These are phyloP conservation scores for Nissolia schottii DNA, from an alignment of 306 rosid species.

Conservation along the genomic window DNA sequence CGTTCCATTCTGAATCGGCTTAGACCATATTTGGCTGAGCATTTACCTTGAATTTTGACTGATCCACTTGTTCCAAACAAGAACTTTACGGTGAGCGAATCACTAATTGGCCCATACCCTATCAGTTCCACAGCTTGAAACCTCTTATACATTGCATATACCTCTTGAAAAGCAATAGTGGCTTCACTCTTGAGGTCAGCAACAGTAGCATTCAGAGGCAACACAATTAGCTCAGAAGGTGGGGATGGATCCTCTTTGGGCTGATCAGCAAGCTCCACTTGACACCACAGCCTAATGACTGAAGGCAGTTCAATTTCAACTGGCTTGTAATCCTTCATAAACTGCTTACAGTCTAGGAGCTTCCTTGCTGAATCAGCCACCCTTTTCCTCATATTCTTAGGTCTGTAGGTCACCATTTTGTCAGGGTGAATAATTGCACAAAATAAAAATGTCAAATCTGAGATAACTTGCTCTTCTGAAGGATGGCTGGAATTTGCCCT, in stretches of 20 bases:
- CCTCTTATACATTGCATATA: conserved; percentile 64
- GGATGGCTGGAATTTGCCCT: conserved; percentile 32
- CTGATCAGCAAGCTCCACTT: conserved; percentile 55
- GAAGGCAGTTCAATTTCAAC: conserved; percentile 2
- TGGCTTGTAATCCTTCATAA: conserved; percentile 53
- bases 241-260: conserved; percentile 45
- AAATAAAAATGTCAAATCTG: conserved; percentile 45
- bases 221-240: conserved; percentile 54
- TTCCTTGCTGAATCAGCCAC: conserved; percentile 56
- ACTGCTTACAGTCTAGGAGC: conserved; percentile 75
- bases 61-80: conserved; percentile 49
- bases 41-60: conserved; percentile 43
- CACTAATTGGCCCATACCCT: conserved; percentile 40
- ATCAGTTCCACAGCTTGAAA: conserved; percentile 53
- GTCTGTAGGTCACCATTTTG: conserved; percentile 38
- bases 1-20: conserved; percentile 61
- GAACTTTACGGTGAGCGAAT: conserved; percentile 43
- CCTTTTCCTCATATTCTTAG: conserved; percentile 23
- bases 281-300: conserved; percentile 52
- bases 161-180: conserved; percentile 51
- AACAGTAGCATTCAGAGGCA: conserved; percentile 56
- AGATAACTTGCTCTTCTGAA: conserved; percentile 39
- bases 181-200: conserved; percentile 46
- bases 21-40: conserved; percentile 49
- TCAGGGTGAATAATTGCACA: conserved; percentile 55